phyloP scores from a whole-genome alignment of 2,329 filamentous ascomycete species.

The Magnaporthiopsis incrustans region DNA sequence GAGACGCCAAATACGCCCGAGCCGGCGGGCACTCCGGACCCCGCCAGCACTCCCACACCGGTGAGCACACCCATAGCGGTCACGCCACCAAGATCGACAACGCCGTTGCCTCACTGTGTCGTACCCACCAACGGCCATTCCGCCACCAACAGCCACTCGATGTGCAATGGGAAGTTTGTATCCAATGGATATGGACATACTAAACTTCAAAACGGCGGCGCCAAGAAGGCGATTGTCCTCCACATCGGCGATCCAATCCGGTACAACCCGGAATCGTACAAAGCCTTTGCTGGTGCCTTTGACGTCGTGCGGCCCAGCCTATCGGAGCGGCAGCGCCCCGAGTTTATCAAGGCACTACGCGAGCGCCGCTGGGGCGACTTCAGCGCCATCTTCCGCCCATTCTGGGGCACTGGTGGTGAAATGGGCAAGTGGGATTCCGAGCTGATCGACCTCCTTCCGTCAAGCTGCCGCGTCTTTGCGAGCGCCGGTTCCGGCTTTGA shows the following conservation, averaged over 20 bases:
- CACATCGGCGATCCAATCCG: slow-evolving; percentile 24
- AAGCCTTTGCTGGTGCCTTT: slow-evolving; percentile 20
- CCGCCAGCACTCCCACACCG: neutral
- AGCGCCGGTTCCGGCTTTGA: slow-evolving; percentile 55
- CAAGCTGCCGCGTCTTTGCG: slow-evolving; percentile 47
- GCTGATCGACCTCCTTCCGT: slow-evolving; percentile 30
- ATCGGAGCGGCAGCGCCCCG: slow-evolving; percentile 28
- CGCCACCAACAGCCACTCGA: neutral
- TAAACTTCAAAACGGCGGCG: neutral
- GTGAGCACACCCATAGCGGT: neutral
- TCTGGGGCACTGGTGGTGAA: slow-evolving; percentile 17
- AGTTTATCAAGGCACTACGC: slow-evolving; percentile 28
- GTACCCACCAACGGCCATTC: neutral
- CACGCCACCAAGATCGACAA: neutral
- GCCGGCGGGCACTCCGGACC: neutral
- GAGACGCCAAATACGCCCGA: neutral
- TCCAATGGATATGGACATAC: neutral
- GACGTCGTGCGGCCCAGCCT: slow-evolving; percentile 26
- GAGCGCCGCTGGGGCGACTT: slow-evolving; percentile 34
- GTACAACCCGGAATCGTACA: slow-evolving; percentile 22
- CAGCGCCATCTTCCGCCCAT: slow-evolving; percentile 13
- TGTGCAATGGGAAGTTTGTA: neutral
- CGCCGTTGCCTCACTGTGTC: neutral
- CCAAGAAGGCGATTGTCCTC: slow-evolving; percentile 19
- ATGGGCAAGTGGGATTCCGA: slow-evolving; percentile 18